These are phyloP conservation scores for Ophioceras dolichostomum DNA, from an alignment of 2,329 filamentous ascomycete genomes.

Conservation along the genomic window DNA sequence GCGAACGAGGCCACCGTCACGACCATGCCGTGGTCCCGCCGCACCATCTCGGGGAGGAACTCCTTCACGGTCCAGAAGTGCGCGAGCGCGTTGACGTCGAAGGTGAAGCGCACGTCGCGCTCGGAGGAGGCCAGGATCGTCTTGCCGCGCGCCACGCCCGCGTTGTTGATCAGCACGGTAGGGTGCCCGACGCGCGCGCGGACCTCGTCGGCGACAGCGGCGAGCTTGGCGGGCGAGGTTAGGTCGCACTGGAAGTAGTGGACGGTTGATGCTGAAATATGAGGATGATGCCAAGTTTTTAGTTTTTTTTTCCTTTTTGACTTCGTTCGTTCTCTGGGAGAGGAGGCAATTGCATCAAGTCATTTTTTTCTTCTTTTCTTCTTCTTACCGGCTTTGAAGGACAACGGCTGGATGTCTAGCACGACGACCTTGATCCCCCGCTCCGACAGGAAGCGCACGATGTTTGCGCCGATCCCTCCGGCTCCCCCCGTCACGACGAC, in stretches of 20 bases:
- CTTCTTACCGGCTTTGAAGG: slow-evolving; percentile 34
- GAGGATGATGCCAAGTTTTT: too few species aligned
- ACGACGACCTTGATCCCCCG: slow-evolving; percentile 56
- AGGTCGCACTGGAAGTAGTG: slow-evolving; percentile 61
- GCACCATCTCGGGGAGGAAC: slow-evolving; percentile 55
- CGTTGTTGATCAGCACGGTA: slow-evolving; percentile 62
- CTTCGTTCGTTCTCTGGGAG: too few species aligned
- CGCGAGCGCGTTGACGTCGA: slow-evolving; percentile 57
- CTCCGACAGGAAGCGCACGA: slow-evolving; percentile 54
- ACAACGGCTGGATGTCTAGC: slow-evolving; percentile 54
- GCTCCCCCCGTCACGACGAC: slow-evolving; percentile 65
- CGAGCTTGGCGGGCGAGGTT: slow-evolving; percentile 41
- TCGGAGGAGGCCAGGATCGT: slow-evolving; percentile 45
- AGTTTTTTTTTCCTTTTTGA: too few species aligned
- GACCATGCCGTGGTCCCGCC: slow-evolving; percentile 56
- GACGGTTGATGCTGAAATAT: slow-evolving; percentile 21
- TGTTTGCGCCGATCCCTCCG: slow-evolving; percentile 56
- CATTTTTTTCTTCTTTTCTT: too few species aligned
- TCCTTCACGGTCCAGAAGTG: slow-evolving; percentile 50
- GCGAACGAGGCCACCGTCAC: slow-evolving; percentile 58
- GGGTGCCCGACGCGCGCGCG: slow-evolving; percentile 46
- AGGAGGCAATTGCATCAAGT: too few species aligned
- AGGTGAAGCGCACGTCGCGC: slow-evolving; percentile 50
- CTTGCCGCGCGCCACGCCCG: slow-evolving; percentile 50
- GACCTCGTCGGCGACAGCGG: slow-evolving; percentile 37